These are phyloP conservation scores for Colletotrichum sp. DNA, from an alignment of 2,329 filamentous ascomycete genomes.

Conservation along the genomic window DNA sequence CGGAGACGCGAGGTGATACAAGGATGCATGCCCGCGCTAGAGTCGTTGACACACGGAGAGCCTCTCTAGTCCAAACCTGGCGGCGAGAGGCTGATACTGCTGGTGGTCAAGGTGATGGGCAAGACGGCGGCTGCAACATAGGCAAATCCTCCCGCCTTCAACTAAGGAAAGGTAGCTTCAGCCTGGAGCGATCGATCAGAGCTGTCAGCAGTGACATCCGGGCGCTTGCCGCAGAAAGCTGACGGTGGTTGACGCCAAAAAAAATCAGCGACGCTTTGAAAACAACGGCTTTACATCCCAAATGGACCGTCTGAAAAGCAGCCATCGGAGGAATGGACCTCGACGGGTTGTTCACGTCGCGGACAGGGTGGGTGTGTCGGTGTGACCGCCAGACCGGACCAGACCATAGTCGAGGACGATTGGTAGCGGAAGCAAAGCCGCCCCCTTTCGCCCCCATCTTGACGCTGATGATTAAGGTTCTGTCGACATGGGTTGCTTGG, in stretches of 20 bases:
- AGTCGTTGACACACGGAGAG: not conserved
- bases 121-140: not conserved
- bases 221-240: not conserved
- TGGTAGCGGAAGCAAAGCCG: not conserved
- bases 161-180: not conserved
- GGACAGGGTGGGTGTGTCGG: not conserved
- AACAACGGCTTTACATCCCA: not conserved
- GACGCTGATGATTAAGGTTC: slow-evolving; percentile 10
- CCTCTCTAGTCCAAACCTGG: not conserved
- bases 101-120: not conserved
- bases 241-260: not conserved
- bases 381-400: not conserved
- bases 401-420: not conserved
- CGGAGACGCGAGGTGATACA: slow-evolving; percentile 8
- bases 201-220: not conserved
- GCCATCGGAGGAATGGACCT: not conserved
- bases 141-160: not conserved
- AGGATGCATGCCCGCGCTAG: not conserved
- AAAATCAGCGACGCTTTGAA: not conserved
- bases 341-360: not conserved
- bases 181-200: not conserved
- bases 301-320: not conserved
- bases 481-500: slow-evolving; percentile 14
- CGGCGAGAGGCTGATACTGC: slow-evolving; percentile 7
- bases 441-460: not conserved